Evolutionary conservation across 75 land plant genomes (phyloP), one percentile per base, ranked within the genome.

Genomic region (Selaginella moellendorffii): DNA sequence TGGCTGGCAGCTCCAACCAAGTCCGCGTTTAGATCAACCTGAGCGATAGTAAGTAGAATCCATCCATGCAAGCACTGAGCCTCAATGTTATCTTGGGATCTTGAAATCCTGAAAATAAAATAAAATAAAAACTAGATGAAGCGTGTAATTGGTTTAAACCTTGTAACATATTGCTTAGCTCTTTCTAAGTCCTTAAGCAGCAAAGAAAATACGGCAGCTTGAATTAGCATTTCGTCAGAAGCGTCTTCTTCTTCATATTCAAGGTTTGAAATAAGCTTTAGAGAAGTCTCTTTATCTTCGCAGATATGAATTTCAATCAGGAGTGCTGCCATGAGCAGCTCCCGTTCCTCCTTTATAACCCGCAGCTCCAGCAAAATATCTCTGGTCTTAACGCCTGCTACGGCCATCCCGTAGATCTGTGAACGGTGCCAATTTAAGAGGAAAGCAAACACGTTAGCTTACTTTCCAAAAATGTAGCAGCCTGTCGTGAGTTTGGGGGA

Each of bases 391-490:
- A 36, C 46, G 20, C 26, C 14, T 1, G 1, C 26, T 28, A 18
- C 52, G 17, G 24, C 21, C 14, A 65, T 0, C 24, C 17, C 0
- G 1, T n/a, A 27, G 19, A 63, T 27, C 31, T 24, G 1, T 1
- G 1, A 0, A 1, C 18, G 21, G 1, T 27, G 29, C 65, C 65
- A 27, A 0, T 5, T 24, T 1, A 18, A 27, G 54, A 24, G 18
- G 30, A 18, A 29, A 29, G 29, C 65, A 0, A 8, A 0, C 0
- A n/a, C 21, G 19, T 28, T 52, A 1, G 19, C 74, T 65, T 31
- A 71, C 74, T 65, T 71, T 69, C 74, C 74, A 71, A 23, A 71
- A 71, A 9, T 54, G 63, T 17, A 71, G 69, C 23, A 54, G 17
- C 0, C 67, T 36, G 31, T 71, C 74, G 18, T 26, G 62, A 12